Conservation (phyloP, 768 basidiomycete genomes). For the Cystofilobasidium macerans region DNA sequence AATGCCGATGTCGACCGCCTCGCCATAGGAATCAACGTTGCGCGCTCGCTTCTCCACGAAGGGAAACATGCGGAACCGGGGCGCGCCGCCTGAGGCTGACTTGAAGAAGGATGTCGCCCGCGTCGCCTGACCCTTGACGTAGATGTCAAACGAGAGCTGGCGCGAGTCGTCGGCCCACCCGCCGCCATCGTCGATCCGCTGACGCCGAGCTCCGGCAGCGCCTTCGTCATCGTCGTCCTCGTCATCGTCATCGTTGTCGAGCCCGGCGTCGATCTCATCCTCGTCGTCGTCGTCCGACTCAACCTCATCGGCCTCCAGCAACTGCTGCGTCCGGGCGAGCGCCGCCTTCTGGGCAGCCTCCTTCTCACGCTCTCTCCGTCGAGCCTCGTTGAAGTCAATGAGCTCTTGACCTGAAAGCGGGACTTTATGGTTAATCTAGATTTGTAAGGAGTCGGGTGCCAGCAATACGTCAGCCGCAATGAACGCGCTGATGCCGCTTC, state of each 20-base stretch:
- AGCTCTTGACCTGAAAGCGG: constrained; percentile 80
- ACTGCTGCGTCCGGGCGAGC: constrained; percentile 65
- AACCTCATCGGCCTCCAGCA: constrained; percentile 86
- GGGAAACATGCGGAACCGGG: constrained; percentile 90
- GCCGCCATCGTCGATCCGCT: constrained; percentile 11
- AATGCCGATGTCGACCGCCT: constrained; percentile 86
- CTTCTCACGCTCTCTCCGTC: constrained; percentile 65
- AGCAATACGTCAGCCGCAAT: background rate
- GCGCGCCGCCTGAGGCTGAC: constrained; percentile 37
- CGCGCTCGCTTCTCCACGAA: constrained; percentile 77
- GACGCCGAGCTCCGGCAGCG: too few species aligned
- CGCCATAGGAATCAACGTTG: constrained; percentile 89
- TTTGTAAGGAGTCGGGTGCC: too few species aligned
- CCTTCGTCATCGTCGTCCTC: constrained; percentile 41
- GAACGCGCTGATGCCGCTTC: background rate
- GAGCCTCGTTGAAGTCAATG: constrained; percentile 63
- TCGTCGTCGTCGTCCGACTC: constrained; percentile 39
- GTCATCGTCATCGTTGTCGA: constrained; percentile 49
- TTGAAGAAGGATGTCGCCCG: constrained; percentile 78
- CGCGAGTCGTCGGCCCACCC: constrained; percentile 47
- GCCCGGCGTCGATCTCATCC: constrained; percentile 39
- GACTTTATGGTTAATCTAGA: constrained; percentile 75
- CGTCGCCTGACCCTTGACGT: constrained; percentile 88
- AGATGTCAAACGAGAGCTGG: constrained; percentile 84
- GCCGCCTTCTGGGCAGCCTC: constrained; percentile 78